A percentile compares a stretch with the other conserved stretches of the same genome.
phyloP scores from a whole-genome alignment of 2,329 filamentous ascomycete genomes.

The Cryphonectria nitschkei region DNA sequence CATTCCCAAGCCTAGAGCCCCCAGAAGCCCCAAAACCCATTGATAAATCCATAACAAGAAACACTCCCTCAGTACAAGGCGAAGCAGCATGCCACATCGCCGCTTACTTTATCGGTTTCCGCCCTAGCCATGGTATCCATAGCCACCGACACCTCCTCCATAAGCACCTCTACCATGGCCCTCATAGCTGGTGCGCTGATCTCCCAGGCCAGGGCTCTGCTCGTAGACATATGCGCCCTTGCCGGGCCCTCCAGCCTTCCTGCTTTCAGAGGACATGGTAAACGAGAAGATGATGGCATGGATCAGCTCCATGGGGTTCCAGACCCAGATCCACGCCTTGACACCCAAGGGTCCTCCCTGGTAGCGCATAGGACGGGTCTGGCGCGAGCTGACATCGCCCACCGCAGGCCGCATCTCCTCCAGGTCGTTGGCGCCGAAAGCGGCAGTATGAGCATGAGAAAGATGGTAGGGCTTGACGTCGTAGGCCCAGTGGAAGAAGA shows the following conservation, averaged over 20 bases:
- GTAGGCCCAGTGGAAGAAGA: slow-evolving; percentile 34
- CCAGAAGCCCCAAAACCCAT: neutral
- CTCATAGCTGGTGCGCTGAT: neutral
- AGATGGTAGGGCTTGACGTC: slow-evolving; percentile 31
- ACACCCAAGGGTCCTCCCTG: slow-evolving; percentile 31
- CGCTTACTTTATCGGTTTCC: neutral
- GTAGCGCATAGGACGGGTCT: slow-evolving; percentile 20
- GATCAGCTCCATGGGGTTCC: slow-evolving; percentile 29
- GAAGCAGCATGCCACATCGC: neutral
- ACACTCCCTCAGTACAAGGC: neutral
- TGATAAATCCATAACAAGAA: neutral
- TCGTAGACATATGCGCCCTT: neutral
- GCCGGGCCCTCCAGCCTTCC: neutral
- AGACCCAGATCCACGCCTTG: slow-evolving; percentile 27
- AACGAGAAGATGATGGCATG: slow-evolving; percentile 16
- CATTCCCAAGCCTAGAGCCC: no score
- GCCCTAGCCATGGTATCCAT: neutral
- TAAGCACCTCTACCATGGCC: neutral
- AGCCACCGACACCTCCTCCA: neutral
- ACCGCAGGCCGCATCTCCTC: neutral
- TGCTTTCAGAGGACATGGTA: slow-evolving; percentile 11
- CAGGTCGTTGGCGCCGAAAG: neutral
- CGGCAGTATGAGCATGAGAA: neutral
- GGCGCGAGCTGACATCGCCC: no score
- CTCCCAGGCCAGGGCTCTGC: neutral